Percentiles rank a stretch among this genome's conserved stretches.
These are phyloP conservation scores for Blepharisma japonicum DNA, from an alignment of 73 alveolate species.

Conservation along the genomic window DNA sequence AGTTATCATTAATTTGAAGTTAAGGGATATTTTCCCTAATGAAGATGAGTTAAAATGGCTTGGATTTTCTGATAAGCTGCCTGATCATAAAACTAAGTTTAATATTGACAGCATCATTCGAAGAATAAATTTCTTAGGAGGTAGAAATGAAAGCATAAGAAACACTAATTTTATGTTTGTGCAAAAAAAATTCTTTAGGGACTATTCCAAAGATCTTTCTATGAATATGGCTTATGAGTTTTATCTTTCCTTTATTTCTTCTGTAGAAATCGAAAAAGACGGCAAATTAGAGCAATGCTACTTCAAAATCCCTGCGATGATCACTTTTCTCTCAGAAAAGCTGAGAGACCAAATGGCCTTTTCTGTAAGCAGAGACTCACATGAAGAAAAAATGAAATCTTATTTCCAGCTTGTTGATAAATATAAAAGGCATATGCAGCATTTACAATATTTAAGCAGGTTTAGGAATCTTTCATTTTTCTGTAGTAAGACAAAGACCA, in stretches of 20 bases:
- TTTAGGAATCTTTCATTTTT: background rate
- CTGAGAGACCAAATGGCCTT: background rate
- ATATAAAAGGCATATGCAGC: background rate
- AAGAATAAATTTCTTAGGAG: conserved; percentile 1
- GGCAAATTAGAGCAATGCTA: conserved; percentile 20
- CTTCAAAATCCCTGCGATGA: conserved; percentile 11
- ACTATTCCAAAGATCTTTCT: too few species aligned
- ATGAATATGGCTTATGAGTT: too few species aligned
- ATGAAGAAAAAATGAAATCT: conserved; percentile 17
- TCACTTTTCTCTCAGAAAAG: background rate
- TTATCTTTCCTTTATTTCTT: background rate
- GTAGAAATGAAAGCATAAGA: background rate
- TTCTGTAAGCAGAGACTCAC: background rate
- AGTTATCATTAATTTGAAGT: background rate
- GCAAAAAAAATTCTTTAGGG: too few species aligned
- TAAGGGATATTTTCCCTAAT: background rate
- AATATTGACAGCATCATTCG: background rate
- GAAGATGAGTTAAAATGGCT: conserved; percentile 7
- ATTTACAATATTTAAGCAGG: background rate
- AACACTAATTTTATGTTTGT: too few species aligned
- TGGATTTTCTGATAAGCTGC: background rate
- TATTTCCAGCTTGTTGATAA: background rate
- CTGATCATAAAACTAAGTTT: background rate
- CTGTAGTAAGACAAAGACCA: background rate
- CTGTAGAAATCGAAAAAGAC: conserved; percentile 30